Conservation (phyloP, 2,329 filamentous ascomycete genomes). For the Cercospora berteroae region DNA sequence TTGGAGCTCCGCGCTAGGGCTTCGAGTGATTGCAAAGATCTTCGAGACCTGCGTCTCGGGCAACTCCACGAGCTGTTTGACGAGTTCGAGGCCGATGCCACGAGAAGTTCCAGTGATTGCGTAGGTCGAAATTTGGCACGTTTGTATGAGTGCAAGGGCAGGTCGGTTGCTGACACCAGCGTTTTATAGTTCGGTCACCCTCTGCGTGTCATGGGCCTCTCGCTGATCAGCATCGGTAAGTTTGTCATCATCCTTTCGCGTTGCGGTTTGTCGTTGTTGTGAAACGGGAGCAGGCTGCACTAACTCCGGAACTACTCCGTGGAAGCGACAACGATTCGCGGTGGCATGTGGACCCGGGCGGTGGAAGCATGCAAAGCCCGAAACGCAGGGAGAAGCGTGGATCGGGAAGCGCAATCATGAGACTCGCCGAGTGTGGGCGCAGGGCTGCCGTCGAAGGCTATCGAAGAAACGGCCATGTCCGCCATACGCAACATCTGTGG, state of each 20-base stretch:
- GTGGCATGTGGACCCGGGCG: neutral
- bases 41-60: slow-evolving; percentile 38
- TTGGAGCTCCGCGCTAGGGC: slow-evolving; percentile 1
- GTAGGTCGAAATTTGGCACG: neutral
- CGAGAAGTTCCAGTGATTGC: slow-evolving; percentile 34
- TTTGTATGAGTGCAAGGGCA: neutral
- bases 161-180: neutral
- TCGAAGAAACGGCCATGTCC: neutral
- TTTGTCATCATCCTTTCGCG: neutral
- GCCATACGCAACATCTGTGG: neutral
- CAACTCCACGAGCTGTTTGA: slow-evolving; percentile 35
- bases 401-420: neutral
- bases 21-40: slow-evolving; percentile 20
- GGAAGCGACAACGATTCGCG: neutral
- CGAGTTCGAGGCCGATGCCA: slow-evolving; percentile 41
- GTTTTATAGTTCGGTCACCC: neutral
- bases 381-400: neutral
- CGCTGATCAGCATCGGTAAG: neutral
- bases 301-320: neutral
- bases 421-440: neutral
- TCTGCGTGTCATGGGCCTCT: neutral
- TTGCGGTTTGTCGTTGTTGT: neutral
- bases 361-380: neutral
- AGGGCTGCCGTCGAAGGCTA: neutral
- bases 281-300: neutral